These are phyloP conservation scores for Clitoria ternatea DNA, from an alignment of 306 rosid species.

Conservation along the genomic window DNA sequence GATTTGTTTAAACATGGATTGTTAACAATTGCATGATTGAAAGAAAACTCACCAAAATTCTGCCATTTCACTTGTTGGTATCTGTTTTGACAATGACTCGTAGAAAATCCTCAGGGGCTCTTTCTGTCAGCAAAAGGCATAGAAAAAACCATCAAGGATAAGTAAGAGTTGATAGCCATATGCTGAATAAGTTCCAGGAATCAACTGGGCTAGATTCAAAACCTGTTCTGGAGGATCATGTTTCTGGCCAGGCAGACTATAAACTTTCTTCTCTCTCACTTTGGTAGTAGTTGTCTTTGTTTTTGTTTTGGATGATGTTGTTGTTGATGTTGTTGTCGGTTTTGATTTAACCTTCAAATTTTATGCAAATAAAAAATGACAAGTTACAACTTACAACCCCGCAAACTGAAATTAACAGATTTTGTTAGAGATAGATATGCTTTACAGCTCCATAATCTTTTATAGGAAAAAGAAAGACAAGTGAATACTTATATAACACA, in stretches of 20 bases:
- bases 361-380: constrained; percentile 11
- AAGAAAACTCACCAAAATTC: constrained; percentile 68
- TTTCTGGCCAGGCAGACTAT: constrained; percentile 81
- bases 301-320: constrained; percentile 47
- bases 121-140: constrained; percentile 56
- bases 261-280: constrained; percentile 79
- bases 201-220: constrained; percentile 9
- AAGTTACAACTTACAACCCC: constrained; percentile 26
- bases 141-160: constrained; percentile 3
- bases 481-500: background rate
- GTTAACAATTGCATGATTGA: background rate
- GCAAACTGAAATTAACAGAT: constrained; percentile 14
- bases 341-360: constrained; percentile 70
- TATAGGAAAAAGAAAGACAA: background rate
- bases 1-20: background rate
- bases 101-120: constrained; percentile 89
- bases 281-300: constrained; percentile 41
- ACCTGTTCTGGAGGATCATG: constrained; percentile 97
- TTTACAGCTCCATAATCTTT: background rate
- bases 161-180: constrained; percentile 16
- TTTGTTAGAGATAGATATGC: background rate
- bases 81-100: constrained; percentile 84
- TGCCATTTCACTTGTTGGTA: constrained; percentile 90
- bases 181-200: constrained; percentile 8
- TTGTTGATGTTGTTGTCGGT: constrained; percentile 18